Conservation (phyloP, 768 basidiomycete species). For the Cubamyces sp. region DNA sequence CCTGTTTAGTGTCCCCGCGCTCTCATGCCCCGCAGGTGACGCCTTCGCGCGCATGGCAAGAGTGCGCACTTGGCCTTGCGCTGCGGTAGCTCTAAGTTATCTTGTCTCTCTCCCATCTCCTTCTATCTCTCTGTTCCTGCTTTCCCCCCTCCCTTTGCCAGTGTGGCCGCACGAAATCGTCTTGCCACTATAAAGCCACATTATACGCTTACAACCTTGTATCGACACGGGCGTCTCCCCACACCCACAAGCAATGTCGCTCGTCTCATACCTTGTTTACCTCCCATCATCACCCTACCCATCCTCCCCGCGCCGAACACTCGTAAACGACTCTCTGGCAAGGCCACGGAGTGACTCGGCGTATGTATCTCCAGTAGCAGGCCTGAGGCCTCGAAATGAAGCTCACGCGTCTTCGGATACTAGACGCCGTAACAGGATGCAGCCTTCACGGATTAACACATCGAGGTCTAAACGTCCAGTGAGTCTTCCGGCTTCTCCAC, state of each 20-base stretch:
- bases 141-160: too few species aligned
- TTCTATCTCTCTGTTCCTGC: background rate
- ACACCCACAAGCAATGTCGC: constrained; percentile 9
- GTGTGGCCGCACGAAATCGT: too few species aligned
- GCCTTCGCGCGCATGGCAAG: constrained; percentile 2
- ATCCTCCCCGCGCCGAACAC: constrained; percentile 1
- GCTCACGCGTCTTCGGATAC: too few species aligned
- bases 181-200: background rate
- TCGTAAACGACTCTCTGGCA: background rate
- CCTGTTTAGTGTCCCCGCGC: constrained; percentile 1
- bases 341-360: too few species aligned
- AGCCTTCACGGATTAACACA: constrained; percentile 1
- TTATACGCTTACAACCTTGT: background rate
- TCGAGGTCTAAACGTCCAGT: constrained; percentile 1
- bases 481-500: background rate
- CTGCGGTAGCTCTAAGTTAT: constrained; percentile 11
- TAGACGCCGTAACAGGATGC: too few species aligned
- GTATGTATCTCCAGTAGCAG: too few species aligned
- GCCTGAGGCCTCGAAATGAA: too few species aligned
- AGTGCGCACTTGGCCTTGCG: background rate
- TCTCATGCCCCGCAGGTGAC: constrained; percentile 12
- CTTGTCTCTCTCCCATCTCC: background rate
- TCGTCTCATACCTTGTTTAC: background rate
- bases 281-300: background rate
- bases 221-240: background rate